Evolutionary conservation across 306 rosid genomes (phyloP), one percentile per base, ranked within the genome.

Genomic region (Potentilla sterilis): DNA sequence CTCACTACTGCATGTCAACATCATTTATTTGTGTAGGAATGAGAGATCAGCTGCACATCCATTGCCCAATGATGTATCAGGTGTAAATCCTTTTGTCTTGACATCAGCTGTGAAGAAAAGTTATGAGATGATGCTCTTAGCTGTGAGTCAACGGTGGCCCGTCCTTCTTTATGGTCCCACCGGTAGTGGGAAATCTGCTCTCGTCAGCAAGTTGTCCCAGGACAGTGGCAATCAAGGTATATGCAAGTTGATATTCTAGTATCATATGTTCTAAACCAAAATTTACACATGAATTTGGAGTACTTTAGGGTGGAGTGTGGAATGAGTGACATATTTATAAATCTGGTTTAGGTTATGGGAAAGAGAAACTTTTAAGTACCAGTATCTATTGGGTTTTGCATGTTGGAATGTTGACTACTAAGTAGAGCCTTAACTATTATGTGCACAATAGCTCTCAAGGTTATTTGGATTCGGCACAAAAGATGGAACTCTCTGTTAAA

Each of bases 181-280:
- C 42, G 98, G 98, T 51, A 76, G 93, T 62, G 98, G 98, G 70
- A 94, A 94, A 81, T 90, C 98, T 63, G 86, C 90, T 82, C 97
- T 92, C 73, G 84, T 92, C 74, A 74, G 87, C 79, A 94, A 90
- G 84, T 87, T 92, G 77, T 89, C 97, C 46, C 68, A 24, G 67
- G 85, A 86, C 69, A 83, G 89, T 71, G 81, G 82, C 61, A 90
- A 86, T 74, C 78, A 54, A 76, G 85, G 95, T 79, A 82, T 72
- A 12, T 71, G 32, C 22, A 38, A 54, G n/a, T 35, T 52, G 37
- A 21, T 38, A 52, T 54, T 38, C 4, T 13, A 54, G 22, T 12
- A 59, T 11, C 46, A 72, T 37, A 71, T 35, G 24, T 35, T 64
- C 28, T 37, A 6, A 7, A 64, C 10, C 10, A 37, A 64, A 64